Conservation (phyloP, 345 rosid genomes). For the Alliaria petiolata region DNA sequence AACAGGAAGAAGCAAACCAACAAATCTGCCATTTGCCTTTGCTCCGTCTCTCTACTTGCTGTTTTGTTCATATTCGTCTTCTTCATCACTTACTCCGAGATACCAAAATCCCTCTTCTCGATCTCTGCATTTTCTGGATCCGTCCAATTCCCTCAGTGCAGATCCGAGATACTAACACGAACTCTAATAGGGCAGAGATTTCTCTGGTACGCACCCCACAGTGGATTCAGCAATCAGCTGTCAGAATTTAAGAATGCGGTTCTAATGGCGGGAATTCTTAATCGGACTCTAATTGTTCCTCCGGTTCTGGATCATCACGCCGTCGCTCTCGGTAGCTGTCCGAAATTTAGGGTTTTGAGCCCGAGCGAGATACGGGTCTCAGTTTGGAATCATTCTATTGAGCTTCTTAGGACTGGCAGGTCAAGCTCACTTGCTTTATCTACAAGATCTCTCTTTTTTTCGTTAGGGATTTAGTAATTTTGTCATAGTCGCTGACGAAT, state of each 20-base stretch:
- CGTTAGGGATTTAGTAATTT: neutral
- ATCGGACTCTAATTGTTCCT: slow-evolving; percentile 79
- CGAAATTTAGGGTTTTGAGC: slow-evolving; percentile 74
- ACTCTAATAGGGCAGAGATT: slow-evolving; percentile 41
- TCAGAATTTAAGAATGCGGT: slow-evolving; percentile 84
- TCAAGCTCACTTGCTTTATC: neutral
- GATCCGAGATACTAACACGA: slow-evolving; percentile 20
- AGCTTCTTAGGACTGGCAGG: slow-evolving; percentile 65
- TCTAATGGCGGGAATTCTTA: slow-evolving; percentile 64
- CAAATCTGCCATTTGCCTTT: slow-evolving; percentile 33
- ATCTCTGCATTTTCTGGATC: slow-evolving; percentile 36
- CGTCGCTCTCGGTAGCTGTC: slow-evolving; percentile 91
- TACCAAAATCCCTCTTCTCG: slow-evolving; percentile 42
- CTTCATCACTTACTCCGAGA: slow-evolving; percentile 39
- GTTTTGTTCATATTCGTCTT: slow-evolving; percentile 29
- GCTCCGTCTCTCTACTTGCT: slow-evolving; percentile 26
- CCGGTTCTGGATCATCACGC: slow-evolving; percentile 95
- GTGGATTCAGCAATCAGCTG: slow-evolving; percentile 95
- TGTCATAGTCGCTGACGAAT: too few relatives aligned
- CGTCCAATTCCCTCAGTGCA: slow-evolving; percentile 44
- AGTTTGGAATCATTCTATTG: slow-evolving; percentile 67
- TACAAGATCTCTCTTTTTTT: neutral
- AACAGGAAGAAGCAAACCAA: slow-evolving; percentile 41
- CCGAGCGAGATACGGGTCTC: slow-evolving; percentile 55
- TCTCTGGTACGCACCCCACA: slow-evolving; percentile 82